These are phyloP conservation scores for Kluyveromyces sp. DNA, from an alignment of 1,139 yeast genomes.

Conservation along the genomic window DNA sequence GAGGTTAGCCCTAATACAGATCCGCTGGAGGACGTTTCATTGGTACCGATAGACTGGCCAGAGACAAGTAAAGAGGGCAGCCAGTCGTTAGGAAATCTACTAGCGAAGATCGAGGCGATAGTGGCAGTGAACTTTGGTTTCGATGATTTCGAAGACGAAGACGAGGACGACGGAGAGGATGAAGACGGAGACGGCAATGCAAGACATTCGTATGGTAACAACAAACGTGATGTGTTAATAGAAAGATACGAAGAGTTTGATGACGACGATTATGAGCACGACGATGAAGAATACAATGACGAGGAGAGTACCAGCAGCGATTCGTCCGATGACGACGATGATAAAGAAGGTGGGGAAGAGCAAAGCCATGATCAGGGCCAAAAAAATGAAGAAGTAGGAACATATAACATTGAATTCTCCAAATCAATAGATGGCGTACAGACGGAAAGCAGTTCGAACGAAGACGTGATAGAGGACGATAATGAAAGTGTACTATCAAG, in stretches of 20 bases:
- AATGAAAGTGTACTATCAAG: slow-evolving; percentile 9
- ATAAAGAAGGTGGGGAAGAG: background rate
- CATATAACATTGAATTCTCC: too few relatives aligned
- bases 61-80: slow-evolving; percentile 28
- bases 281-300: slow-evolving; percentile 2
- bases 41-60: slow-evolving; percentile 43
- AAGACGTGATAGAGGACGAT: slow-evolving; percentile 11
- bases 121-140: slow-evolving; percentile 26
- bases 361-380: background rate
- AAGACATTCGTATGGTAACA: slow-evolving; percentile 6
- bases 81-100: slow-evolving; percentile 16
- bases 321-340: background rate
- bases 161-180: slow-evolving; percentile 11
- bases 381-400: too few relatives aligned
- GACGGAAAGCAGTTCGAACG: background rate
- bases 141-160: slow-evolving; percentile 24
- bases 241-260: slow-evolving; percentile 10
- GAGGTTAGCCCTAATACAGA: slow-evolving; percentile 6
- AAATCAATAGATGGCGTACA: too few relatives aligned
- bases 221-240: slow-evolving; percentile 6
- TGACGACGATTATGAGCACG: background rate
- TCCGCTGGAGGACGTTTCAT: slow-evolving; percentile 27
- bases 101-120: slow-evolving; percentile 28
- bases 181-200: slow-evolving; percentile 8
- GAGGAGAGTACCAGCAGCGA: slow-evolving; percentile 1